phyloP scores from a whole-genome alignment of 2,329 filamentous ascomycete genomes.

The Alternaria conjuncta region DNA sequence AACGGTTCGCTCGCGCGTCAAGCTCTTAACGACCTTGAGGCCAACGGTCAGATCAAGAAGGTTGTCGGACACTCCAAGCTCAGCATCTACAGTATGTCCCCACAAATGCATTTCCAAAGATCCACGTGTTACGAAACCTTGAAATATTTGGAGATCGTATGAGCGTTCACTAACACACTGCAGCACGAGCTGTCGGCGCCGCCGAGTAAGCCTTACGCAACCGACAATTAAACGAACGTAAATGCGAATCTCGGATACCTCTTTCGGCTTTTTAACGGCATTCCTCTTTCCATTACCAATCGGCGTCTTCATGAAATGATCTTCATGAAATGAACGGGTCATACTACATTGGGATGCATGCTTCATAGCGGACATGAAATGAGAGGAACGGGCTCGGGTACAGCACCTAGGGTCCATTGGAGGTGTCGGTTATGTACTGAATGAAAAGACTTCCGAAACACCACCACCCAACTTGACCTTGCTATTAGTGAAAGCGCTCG shows the following conservation, averaged over 20 bases:
- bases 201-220: conserved; percentile 42
- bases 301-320: conserved; percentile 45
- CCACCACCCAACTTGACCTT: background rate
- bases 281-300: conserved; percentile 45
- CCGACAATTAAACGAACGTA: conserved; percentile 24
- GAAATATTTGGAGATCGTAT: background rate
- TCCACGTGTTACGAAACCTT: background rate
- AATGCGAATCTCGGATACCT: conserved; percentile 35
- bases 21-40: conserved; percentile 91
- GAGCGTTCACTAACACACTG: conserved; percentile 20
- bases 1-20: conserved; percentile 95
- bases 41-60: conserved; percentile 98
- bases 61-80: conserved; percentile 95
- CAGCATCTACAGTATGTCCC: conserved; percentile 90
- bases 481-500: background rate
- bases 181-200: conserved; percentile 48
- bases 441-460: conserved; percentile 44
- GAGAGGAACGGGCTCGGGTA: conserved; percentile 37
- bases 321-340: conserved; percentile 41
- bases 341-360: conserved; percentile 36
- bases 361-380: conserved; percentile 42
- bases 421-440: conserved; percentile 45
- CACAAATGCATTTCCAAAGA: background rate
- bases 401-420: conserved; percentile 29
- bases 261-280: conserved; percentile 42